A percentile compares a stretch with the other conserved stretches of the same genome.
phyloP scores from a whole-genome alignment of 176 grass and related monocot genomes.

The Aegilops speltoides region DNA sequence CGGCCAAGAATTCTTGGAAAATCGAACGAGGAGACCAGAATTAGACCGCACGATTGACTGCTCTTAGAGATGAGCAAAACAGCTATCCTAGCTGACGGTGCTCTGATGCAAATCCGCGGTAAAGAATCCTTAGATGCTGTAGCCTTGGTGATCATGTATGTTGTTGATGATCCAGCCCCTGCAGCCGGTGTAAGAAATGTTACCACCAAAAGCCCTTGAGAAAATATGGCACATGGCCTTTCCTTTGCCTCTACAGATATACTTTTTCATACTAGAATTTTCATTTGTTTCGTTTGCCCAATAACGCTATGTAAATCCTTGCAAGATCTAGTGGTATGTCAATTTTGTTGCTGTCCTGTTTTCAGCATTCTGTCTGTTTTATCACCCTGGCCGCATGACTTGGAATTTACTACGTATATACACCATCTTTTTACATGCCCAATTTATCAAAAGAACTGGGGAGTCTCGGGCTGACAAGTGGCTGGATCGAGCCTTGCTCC shows the following conservation, averaged over 20 bases:
- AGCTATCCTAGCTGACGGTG: constrained; percentile 10
- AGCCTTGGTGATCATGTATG: constrained; percentile 33
- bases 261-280: constrained; percentile 34
- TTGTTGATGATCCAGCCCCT: constrained; percentile 41
- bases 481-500: not conserved
- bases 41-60: constrained; percentile 25
- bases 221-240: constrained; percentile 20
- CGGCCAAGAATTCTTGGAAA: constrained; percentile 89
- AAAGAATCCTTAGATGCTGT: constrained; percentile 12
- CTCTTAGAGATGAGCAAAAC: constrained; percentile 8
- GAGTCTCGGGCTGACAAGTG: not conserved
- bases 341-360: constrained; percentile 1
- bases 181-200: constrained; percentile 24
- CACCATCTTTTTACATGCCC: constrained; percentile 2
- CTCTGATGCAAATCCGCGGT: constrained; percentile 18
- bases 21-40: constrained; percentile 60
- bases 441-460: not conserved
- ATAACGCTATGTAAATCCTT: constrained; percentile 50
- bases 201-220: constrained; percentile 23
- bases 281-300: constrained; percentile 16
- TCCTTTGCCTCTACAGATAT: constrained; percentile 39
- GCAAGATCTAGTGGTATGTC: constrained; percentile 37
- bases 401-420: not conserved
- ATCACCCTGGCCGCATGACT: not conserved
- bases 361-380: not conserved